phyloP scores from a whole-genome alignment of 108 stramenopile genomes.

The Pseudonitzschia multiseries region DNA sequence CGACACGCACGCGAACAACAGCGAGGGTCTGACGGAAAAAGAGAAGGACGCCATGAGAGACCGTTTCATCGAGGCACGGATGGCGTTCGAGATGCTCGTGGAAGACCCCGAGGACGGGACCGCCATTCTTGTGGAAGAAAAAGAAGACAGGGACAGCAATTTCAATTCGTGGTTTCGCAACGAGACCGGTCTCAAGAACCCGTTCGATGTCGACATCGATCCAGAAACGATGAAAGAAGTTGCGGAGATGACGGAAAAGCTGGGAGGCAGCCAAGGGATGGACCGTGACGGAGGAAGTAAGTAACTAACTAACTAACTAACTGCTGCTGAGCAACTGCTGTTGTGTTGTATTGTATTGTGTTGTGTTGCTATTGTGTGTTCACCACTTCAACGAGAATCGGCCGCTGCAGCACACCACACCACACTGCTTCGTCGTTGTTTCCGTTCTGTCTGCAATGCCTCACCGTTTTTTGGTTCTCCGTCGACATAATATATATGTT shows the following conservation, averaged over 20 bases:
- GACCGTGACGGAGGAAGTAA: slow-evolving; percentile 80
- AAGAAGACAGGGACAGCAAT: slow-evolving; percentile 42
- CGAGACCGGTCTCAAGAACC: slow-evolving; percentile 72
- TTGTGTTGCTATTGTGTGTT: too few species aligned
- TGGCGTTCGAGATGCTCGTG: slow-evolving; percentile 65
- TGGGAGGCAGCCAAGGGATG: slow-evolving; percentile 57
- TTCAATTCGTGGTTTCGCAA: slow-evolving; percentile 77
- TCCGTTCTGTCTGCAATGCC: background rate
- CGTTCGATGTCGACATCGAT: slow-evolving; percentile 76
- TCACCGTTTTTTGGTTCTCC: background rate
- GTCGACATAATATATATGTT: too few species aligned
- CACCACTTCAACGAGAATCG: too few species aligned
- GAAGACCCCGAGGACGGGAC: slow-evolving; percentile 60
- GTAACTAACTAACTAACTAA: background rate
- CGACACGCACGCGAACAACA: slow-evolving; percentile 39
- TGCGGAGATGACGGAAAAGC: slow-evolving; percentile 66
- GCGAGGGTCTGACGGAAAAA: slow-evolving; percentile 25
- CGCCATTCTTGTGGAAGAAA: slow-evolving; percentile 40
- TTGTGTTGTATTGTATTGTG: too few species aligned
- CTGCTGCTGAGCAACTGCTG: too few species aligned
- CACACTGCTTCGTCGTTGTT: background rate
- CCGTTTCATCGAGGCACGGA: slow-evolving; percentile 65
- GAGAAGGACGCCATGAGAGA: slow-evolving; percentile 49
- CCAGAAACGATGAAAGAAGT: slow-evolving; percentile 83
- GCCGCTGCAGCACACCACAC: too few species aligned